A percentile compares a stretch with the other conserved stretches of the same genome.
Conservation (phyloP, 352 stramenopile genomes). For the Phytophthora pisi region DNA sequence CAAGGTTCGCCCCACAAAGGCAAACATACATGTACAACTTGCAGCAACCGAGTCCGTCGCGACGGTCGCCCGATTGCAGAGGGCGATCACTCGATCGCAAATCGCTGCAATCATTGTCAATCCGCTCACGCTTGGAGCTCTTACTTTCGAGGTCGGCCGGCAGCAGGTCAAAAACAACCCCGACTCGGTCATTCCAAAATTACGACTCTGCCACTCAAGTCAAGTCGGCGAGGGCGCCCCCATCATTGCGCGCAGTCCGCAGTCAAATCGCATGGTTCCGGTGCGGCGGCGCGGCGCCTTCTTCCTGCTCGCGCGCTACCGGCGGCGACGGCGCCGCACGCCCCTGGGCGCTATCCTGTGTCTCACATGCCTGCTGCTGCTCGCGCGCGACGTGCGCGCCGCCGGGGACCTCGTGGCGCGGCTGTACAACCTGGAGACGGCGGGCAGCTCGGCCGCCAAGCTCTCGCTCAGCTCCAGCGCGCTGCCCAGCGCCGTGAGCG, state of each 20-base stretch:
- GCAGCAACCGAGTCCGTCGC: background rate
- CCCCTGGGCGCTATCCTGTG: slow-evolving; percentile 1
- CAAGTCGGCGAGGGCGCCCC: background rate
- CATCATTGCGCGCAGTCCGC: background rate
- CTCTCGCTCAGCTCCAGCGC: slow-evolving; percentile 42
- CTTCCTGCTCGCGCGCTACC: slow-evolving; percentile 33
- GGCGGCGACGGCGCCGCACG: slow-evolving; percentile 12
- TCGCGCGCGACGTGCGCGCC: slow-evolving; percentile 10
- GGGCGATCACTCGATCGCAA: background rate
- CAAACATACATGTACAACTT: background rate
- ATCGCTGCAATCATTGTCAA: background rate
- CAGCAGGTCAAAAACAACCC: background rate
- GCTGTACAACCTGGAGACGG: slow-evolving; percentile 49
- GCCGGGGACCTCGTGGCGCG: slow-evolving; percentile 59
- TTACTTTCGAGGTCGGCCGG: slow-evolving; percentile 23
- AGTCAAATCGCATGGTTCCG: slow-evolving; percentile 28
- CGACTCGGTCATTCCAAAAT: slow-evolving; percentile 23
- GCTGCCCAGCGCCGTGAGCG: slow-evolving; percentile 40
- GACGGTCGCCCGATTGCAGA: background rate
- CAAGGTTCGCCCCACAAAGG: too few relatives aligned
- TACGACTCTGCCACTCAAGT: slow-evolving; percentile 35
- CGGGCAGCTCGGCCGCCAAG: slow-evolving; percentile 25
- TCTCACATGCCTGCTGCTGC: slow-evolving; percentile 11
- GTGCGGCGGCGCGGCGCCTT: slow-evolving; percentile 36
- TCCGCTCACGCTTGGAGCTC: background rate